Conservation (phyloP, 2,329 filamentous ascomycete species). For the Neurospora crassa region DNA sequence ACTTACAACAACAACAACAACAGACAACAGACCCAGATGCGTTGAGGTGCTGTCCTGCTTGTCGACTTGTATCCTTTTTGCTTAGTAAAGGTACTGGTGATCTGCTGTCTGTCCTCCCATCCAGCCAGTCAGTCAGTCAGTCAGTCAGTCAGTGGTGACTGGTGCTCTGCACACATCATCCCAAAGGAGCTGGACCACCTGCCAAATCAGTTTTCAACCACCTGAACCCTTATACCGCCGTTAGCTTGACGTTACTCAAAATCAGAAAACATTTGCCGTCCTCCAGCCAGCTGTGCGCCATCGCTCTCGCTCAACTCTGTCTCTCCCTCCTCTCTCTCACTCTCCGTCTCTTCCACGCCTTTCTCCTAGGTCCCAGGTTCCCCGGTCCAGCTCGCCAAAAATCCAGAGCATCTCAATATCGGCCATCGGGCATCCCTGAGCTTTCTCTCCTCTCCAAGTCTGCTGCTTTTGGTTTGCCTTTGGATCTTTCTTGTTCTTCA, state of each 20-base stretch:
- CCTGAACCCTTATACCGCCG: background rate
- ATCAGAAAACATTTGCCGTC: background rate
- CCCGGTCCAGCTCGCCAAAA: background rate
- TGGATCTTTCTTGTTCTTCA: background rate
- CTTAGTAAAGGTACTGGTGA: background rate
- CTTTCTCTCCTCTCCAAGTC: conserved; percentile 6
- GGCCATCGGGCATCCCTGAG: conserved; percentile 2
- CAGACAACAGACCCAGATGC: conserved; percentile 12
- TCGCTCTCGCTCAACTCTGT: background rate
- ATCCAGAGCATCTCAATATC: background rate
- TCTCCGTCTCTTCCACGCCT: background rate
- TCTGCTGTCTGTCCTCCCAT: background rate
- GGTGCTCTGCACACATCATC: background rate
- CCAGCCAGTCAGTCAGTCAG: background rate
- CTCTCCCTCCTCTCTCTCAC: background rate
- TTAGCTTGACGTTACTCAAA: background rate
- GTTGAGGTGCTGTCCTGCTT: background rate
- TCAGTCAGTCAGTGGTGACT: background rate
- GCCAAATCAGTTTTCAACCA: background rate
- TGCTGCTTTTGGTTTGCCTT: background rate
- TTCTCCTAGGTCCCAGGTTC: background rate
- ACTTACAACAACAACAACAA: background rate
- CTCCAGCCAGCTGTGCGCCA: background rate
- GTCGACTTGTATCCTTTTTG: background rate
- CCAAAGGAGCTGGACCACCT: background rate